Conservation (phyloP, 2,329 filamentous ascomycete species). For the Dactylella cylindrospora region DNA sequence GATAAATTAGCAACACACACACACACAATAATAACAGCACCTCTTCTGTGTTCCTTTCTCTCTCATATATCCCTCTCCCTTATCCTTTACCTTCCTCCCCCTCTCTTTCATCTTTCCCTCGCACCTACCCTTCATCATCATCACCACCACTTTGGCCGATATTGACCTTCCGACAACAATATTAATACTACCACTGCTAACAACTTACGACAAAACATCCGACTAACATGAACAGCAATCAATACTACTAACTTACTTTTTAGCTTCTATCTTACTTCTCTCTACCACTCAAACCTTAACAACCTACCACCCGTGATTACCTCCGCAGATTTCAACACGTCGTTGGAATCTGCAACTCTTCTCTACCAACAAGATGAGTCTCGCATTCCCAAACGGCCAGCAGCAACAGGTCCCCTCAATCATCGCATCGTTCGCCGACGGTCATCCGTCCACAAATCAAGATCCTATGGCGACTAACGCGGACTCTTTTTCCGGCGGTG, state of each 20-base stretch:
- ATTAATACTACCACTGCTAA: background rate
- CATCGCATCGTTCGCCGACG: too few relatives aligned
- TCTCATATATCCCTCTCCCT: too few relatives aligned
- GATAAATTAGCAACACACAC: too few relatives aligned
- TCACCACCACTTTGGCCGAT: background rate
- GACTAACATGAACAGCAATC: constrained; percentile 41
- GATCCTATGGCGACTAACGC: constrained; percentile 15
- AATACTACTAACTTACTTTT: constrained; percentile 27
- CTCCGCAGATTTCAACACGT: too few relatives aligned
- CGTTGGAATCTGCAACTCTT: too few relatives aligned
- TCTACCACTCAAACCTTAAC: background rate
- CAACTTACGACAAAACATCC: constrained; percentile 21
- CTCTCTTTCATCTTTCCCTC: constrained; percentile 11
- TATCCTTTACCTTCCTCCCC: too few relatives aligned
- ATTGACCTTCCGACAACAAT: background rate
- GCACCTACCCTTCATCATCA: constrained; percentile 1
- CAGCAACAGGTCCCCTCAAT: too few relatives aligned
- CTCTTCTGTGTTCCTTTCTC: too few relatives aligned
- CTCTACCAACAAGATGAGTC: constrained; percentile 36
- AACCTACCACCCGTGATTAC: background rate
- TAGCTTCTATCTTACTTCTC: constrained; percentile 12
- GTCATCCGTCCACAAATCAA: too few relatives aligned
- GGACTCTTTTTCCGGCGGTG: constrained; percentile 34
- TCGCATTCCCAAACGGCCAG: constrained; percentile 33
- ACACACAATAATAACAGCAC: too few relatives aligned